A percentile compares a stretch with the other conserved stretches of the same genome.
Conservation (phyloP, 2,329 filamentous ascomycete species). For the Emmonsia crescens region DNA sequence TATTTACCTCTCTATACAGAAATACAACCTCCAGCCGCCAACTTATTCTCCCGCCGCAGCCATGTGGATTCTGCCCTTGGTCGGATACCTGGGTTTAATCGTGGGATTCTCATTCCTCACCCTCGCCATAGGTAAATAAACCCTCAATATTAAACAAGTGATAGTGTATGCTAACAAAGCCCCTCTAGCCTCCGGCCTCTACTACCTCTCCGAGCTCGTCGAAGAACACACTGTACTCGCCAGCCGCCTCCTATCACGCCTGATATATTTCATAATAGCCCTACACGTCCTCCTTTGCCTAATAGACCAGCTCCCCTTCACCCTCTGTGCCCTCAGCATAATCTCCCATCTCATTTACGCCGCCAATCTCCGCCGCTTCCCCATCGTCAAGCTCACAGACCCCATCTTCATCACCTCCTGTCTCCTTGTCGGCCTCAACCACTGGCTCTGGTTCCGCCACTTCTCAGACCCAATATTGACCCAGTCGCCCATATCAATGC, state of each 20-base stretch:
- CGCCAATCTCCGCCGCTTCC: conserved; percentile 69
- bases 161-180: conserved; percentile 2
- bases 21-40: not conserved
- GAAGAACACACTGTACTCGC: conserved; percentile 94
- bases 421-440: conserved; percentile 74
- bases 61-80: conserved; percentile 92
- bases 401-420: conserved; percentile 80
- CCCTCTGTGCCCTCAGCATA: conserved; percentile 63
- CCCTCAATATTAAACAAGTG: conserved; percentile 5
- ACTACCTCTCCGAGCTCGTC: conserved; percentile 95
- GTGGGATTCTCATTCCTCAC: conserved; percentile 91
- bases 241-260: conserved; percentile 69
- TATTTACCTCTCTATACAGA: not conserved
- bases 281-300: conserved; percentile 65
- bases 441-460: conserved; percentile 92
- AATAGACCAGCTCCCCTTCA: conserved; percentile 75
- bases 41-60: conserved; percentile 16
- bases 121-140: conserved; percentile 63
- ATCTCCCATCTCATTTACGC: conserved; percentile 75
- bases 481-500: conserved; percentile 32
- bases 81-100: conserved; percentile 79
- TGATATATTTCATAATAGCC: conserved; percentile 73
- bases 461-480: conserved; percentile 53
- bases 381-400: conserved; percentile 73
- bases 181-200: conserved; percentile 73